Evolutionary conservation across 2,329 filamentous ascomycete species (phyloP), one percentile per base, ranked within the genome.

Genomic region (Claviceps lovelessii): DNA sequence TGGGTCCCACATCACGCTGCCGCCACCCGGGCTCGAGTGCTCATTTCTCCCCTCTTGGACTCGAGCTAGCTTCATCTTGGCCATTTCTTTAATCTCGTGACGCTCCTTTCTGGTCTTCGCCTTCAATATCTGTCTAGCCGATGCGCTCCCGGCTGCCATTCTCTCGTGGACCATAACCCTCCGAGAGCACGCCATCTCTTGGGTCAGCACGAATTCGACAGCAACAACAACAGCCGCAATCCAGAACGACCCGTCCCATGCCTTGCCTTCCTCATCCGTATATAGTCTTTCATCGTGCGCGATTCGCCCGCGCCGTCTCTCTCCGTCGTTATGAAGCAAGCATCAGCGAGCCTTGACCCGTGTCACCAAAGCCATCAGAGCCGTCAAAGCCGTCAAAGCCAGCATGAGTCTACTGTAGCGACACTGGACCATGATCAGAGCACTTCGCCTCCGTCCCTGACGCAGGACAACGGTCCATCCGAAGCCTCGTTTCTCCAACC

Each of bases 151-250:
- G 31, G 33, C 45, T 19, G 13, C 11, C 13, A 19, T 23, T 4
- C 19, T 13, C 42, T 47, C 10, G 45, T 37, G 33, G 15, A 51
- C 41, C 33, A 13, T n/a, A 35, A n/a, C 45, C 23, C 23, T 45
- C 37, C 6, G 23, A 35, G 31, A 56, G 55, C 55, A 54, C 55
- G 55, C 49, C 52, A 56, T 56, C 46, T 41, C 17, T 31, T 7
- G 17, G 17, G 28, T 28, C 46, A 39, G 49, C 49, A 48, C 49
- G 52, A 33, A 52, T 48, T 48, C 52, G 15, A 33, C 29, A 33
- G 29, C 15, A 17, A 15, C 45, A 53, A 42, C 46, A 53, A 42
- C 4, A 11, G 8, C 44, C 42, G 41, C 35, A 52, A 54, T 29
- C 44, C 31, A 33, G 42, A 35, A 37, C 33, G 41, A 13, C 8